Evolutionary conservation across 106 monocot genomes (phyloP).

Genomic region (Dactylorhiza incarnata): DNA sequence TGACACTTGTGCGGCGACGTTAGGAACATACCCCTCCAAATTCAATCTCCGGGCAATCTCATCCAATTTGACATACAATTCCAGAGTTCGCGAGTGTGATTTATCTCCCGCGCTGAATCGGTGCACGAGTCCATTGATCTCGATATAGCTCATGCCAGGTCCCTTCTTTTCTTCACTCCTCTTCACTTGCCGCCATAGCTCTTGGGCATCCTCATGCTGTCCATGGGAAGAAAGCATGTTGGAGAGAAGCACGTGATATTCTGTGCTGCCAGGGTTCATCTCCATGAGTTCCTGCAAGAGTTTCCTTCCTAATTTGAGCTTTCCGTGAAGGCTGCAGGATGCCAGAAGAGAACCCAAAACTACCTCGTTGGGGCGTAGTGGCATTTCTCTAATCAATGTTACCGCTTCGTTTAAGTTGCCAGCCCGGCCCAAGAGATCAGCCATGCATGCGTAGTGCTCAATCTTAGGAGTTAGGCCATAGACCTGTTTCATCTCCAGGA

Average conservation of each 20-base stretch:
- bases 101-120: slow-evolving; percentile 48
- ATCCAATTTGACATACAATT: slow-evolving; percentile 38
- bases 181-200: slow-evolving; percentile 24
- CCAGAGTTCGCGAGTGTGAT: slow-evolving; percentile 35
- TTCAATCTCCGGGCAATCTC: slow-evolving; percentile 36
- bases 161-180: slow-evolving; percentile 23
- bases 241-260: slow-evolving; percentile 46
- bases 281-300: slow-evolving; percentile 35
- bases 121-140: slow-evolving; percentile 41
- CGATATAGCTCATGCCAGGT: slow-evolving; percentile 60
- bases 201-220: slow-evolving; percentile 27
- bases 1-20: slow-evolving; percentile 14
- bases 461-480: slow-evolving; percentile 38
- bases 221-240: slow-evolving; percentile 33
- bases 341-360: slow-evolving; percentile 69
- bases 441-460: slow-evolving; percentile 70
- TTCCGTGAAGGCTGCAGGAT: slow-evolving; percentile 43
- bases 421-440: slow-evolving; percentile 61
- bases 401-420: slow-evolving; percentile 58
- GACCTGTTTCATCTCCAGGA: slow-evolving; percentile 15
- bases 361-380: slow-evolving; percentile 51
- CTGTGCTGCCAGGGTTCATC: slow-evolving; percentile 29
- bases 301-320: slow-evolving; percentile 25
- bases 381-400: slow-evolving; percentile 41
- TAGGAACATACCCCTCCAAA: slow-evolving; percentile 26